These are phyloP conservation scores for Ampelomyces quisqualis DNA, from an alignment of 2,329 filamentous ascomycete species.

Conservation along the genomic window DNA sequence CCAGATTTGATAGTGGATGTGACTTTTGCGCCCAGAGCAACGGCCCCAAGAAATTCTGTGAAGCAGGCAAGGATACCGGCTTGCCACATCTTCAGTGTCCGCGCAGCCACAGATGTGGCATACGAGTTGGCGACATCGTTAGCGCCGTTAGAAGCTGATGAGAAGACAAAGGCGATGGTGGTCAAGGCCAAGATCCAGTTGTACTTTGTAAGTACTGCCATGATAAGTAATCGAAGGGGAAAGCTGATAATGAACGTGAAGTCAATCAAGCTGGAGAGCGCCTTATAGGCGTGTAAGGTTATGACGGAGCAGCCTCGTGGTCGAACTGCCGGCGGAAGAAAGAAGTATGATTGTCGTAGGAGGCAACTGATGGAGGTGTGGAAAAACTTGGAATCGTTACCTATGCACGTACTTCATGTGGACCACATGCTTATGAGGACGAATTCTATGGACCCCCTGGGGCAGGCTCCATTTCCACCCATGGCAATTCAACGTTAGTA, in stretches of 20 bases:
- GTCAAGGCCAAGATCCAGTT: slow-evolving; percentile 15
- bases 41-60: slow-evolving; percentile 54
- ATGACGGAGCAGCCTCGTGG: neutral
- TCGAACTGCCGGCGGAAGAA: neutral
- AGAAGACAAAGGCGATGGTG: slow-evolving; percentile 42
- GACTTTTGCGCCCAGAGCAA: slow-evolving; percentile 53
- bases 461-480: neutral
- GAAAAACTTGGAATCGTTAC: neutral
- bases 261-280: neutral
- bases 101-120: slow-evolving; percentile 49
- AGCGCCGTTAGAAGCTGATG: slow-evolving; percentile 43
- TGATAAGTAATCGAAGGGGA: neutral
- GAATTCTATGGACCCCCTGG: neutral
- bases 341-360: slow-evolving; percentile 1
- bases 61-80: slow-evolving; percentile 50
- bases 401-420: neutral
- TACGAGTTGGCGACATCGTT: slow-evolving; percentile 58
- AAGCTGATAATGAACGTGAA: neutral
- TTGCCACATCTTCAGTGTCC: slow-evolving; percentile 53
- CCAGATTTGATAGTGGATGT: slow-evolving; percentile 62
- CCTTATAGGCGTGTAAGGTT: neutral
- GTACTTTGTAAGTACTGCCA: slow-evolving; percentile 1
- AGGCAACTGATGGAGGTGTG: neutral
- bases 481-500: neutral
- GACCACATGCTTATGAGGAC: neutral